phyloP scores from a whole-genome alignment of 139 green algal species.

The Spirogloea muscicola region DNA sequence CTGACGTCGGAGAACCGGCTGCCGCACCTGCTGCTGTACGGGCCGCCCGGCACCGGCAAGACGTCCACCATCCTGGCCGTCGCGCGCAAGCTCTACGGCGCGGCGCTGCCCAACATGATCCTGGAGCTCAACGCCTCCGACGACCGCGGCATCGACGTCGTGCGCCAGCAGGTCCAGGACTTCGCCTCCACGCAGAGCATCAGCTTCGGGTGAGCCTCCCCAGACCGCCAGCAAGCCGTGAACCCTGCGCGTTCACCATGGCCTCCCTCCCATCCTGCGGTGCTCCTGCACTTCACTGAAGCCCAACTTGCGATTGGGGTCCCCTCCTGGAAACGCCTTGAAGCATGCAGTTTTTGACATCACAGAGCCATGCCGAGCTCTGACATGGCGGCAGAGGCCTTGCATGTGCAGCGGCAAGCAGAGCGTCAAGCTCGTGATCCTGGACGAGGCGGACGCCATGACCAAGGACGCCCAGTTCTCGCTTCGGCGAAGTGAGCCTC shows the following conservation, averaged over 20 bases:
- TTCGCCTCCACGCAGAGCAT: conserved; percentile 90
- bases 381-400: too few relatives aligned
- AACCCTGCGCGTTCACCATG: too few relatives aligned
- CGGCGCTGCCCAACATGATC: conserved; percentile 69
- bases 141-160: conserved; percentile 87
- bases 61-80: conserved; percentile 92
- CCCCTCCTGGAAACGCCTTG: too few relatives aligned
- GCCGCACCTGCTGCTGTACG: conserved; percentile 96
- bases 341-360: too few relatives aligned
- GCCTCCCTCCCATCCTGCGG: too few relatives aligned
- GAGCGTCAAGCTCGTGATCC: conserved; percentile 80
- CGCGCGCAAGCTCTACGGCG: conserved; percentile 87
- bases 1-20: conserved; percentile 78
- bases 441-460: conserved; percentile 99
- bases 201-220: conserved; percentile 72
- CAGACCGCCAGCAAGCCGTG: too few relatives aligned
- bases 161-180: conserved; percentile 92
- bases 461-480: conserved; percentile 96
- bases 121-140: conserved; percentile 97
- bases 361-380: too few relatives aligned
- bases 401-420: conserved; percentile 35
- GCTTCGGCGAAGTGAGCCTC: conserved; percentile 72
- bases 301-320: too few relatives aligned
- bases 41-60: conserved; percentile 96
- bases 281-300: too few relatives aligned